phyloP scores from a whole-genome alignment of 805 yeast genomes.

The Candida sithepensis region DNA sequence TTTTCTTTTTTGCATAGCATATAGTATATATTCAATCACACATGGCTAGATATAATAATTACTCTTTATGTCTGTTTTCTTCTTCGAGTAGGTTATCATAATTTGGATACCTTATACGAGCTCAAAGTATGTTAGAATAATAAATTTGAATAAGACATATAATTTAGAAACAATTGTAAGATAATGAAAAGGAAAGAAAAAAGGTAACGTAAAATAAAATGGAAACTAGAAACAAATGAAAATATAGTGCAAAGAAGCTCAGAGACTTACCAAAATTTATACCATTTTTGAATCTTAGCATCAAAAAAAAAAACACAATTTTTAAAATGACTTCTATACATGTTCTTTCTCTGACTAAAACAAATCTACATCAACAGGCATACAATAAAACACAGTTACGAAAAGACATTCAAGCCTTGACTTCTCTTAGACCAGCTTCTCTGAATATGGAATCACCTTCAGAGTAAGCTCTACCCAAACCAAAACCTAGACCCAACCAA shows the following conservation, averaged over 20 bases:
- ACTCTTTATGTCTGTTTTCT: too few relatives aligned
- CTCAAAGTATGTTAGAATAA: background rate
- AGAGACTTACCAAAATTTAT: background rate
- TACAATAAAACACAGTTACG: background rate
- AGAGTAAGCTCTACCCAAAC: conserved; percentile 95
- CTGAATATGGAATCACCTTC: conserved; percentile 98
- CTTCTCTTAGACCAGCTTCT: conserved; percentile 71
- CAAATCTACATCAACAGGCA: background rate
- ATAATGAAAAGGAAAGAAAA: too few relatives aligned
- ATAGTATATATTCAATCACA: background rate
- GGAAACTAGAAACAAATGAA: too few relatives aligned
- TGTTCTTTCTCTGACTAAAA: background rate
- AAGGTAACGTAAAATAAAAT: too few relatives aligned
- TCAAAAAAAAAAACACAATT: background rate
- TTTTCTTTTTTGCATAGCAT: too few relatives aligned
- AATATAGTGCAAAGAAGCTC: background rate
- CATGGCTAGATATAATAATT: too few relatives aligned
- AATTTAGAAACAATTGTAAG: background rate
- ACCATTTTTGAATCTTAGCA: background rate
- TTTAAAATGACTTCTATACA: background rate
- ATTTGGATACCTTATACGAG: too few relatives aligned
- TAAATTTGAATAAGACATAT: background rate
- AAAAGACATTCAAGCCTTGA: conserved; percentile 49
- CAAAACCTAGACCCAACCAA: conserved; percentile 96
- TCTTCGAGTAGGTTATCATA: too few relatives aligned